Base-by-base conservation (phyloP, 768 basidiomycete genomes). In the Tricholoma terreum region DNA sequence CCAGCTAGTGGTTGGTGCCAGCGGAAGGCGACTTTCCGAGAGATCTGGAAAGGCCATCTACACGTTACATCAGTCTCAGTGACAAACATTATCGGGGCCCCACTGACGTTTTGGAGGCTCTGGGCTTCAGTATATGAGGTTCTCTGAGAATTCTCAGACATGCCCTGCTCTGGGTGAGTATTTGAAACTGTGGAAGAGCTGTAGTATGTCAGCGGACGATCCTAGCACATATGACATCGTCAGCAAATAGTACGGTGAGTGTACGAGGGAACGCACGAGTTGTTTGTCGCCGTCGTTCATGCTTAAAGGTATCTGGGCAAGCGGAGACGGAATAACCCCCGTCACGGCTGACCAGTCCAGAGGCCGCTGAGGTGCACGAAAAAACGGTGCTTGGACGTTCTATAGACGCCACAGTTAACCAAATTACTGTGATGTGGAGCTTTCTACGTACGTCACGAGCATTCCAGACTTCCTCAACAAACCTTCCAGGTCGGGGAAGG, bases 391-490 rank as follows among this genome's bases (percentile, higher is more conserved):
- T 33, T 56, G 45, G 10, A 53, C 7, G 15, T 56, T 56, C 55
- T 56, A 45, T 21, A 11, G 22, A 17, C 3, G 21, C 53, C 30
- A 3, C 43, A 54, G 42, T 36, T 30, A 34, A 34, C 27, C 34
- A 40, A 51, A 53, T 14, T 27, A 17, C 42, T 42, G 15, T 34
- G 31, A 3, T 21, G 34, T 10, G 40, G 14, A 33, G 2, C n/a
- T 24, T 21, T 10, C 17, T 10, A 27, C 62, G 17, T 60, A 75
- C 74, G 63, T 75, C 67, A 35, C 63, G 63, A 10, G 71, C 70
- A 14, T 57, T 66, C 74, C 74, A 77, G 21, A 71, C 48, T 36
- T 69, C 61, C 31, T 74, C 71, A 3, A 70, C 64, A n/a, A 64
- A 60, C 24, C 60, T 59, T 33, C 70, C 71, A 19, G 75, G 75